These are phyloP conservation scores for Hymenoscyphus scutula DNA, from an alignment of 2,329 filamentous ascomycete species.

Conservation along the genomic window DNA sequence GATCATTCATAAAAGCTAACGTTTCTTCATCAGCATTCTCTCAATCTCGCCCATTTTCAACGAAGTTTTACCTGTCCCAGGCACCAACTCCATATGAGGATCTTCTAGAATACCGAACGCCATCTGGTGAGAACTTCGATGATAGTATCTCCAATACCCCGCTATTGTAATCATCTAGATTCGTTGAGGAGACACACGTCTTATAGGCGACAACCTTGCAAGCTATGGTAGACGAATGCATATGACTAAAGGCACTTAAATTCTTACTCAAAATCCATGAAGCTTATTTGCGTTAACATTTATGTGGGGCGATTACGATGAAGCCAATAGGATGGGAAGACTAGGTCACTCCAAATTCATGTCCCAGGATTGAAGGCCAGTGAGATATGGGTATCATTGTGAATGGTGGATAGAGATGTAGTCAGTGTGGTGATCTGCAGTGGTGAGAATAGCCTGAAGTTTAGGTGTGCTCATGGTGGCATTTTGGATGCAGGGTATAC, in stretches of 20 bases:
- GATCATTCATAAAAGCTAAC: conserved; percentile 46
- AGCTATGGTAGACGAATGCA: neutral
- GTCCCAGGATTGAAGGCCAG: neutral
- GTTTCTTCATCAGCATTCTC: neutral
- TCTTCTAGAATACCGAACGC: conserved; percentile 49
- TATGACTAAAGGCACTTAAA: neutral
- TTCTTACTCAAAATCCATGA: neutral
- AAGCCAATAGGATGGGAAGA: neutral
- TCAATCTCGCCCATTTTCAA: neutral
- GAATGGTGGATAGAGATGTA: no score
- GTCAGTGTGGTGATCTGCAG: neutral
- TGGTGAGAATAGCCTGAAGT: neutral
- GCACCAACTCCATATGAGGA: conserved; percentile 45
- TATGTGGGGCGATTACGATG: neutral
- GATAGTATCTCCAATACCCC: neutral
- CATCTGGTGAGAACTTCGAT: conserved; percentile 36
- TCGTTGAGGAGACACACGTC: neutral
- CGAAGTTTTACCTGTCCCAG: conserved; percentile 44
- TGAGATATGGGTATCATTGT: neutral
- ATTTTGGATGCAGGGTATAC: no score
- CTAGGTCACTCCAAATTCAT: neutral
- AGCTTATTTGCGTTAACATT: neutral
- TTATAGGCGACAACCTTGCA: neutral
- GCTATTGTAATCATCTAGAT: neutral
- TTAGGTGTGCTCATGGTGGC: no score